Evolutionary conservation across 2,329 filamentous ascomycete species (phyloP), one percentile per base, ranked within the genome.

Genomic region (Penicillium expansum): DNA sequence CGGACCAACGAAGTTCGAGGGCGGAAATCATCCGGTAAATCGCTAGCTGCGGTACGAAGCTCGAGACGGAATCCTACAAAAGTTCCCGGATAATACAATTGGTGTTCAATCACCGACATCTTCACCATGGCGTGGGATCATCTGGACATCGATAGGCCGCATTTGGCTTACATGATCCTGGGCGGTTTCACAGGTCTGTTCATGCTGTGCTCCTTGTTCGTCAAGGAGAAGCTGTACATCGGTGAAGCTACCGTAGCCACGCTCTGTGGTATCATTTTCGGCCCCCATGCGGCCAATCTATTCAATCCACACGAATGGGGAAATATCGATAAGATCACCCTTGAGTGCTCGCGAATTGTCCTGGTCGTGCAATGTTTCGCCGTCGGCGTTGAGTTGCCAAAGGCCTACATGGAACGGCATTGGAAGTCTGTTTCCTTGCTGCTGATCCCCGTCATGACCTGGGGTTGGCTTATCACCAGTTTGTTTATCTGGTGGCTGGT

Each of bases 151-250:
- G 97, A 95, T 77, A 90, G 88, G 81, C 91, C 94, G 69, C 94
- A 99, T 82, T 77, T 97, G 90, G 94, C 96, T 64, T 99, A 99
- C 77, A 91, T 97, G 77, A 97, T 99, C 77, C 82, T 99, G 55
- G 94, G 94, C 69, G 94, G 93, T 74, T 99, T 99, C 80, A 99
- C 94, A 66, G 92, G 89, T 59, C 81, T 99, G 68, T 99, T 99
- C 80, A 99, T 99, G 94, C 82, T 99, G 58, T 96, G 92, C 76
- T 99, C 94, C 58, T 91, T 95, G 54, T 87, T 97, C 71, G 96
- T 99, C 79, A 99, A 99, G 81, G 94, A 99, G 82, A 90, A 90
- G 74, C 84, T 97, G 71, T 99, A 99, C 79, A 99, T 99, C 74
- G 94, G 94, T 72, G 94, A 99, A 82, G 94, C 94, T 49, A 97